Base-by-base conservation (phyloP, 371 early-diverging fungal species). In the Mucor plumbeus region DNA sequence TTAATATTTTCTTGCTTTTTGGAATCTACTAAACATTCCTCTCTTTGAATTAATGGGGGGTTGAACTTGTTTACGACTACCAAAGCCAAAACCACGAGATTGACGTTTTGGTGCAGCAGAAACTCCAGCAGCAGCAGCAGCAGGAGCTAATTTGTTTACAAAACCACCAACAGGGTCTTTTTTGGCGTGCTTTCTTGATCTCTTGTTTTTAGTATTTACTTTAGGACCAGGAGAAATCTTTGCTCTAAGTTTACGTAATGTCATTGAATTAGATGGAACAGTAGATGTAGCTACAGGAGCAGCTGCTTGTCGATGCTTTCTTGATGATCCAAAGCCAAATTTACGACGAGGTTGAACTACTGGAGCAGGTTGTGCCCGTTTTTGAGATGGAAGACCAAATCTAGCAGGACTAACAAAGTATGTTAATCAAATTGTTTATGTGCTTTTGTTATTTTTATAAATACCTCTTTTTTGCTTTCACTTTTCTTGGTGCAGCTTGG, bases 241-340 rank as follows among this genome's bases (percentile, higher is more conserved):
- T 26, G 50, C 26, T 21, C 26, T 50, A 21, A 50, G 50, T 26
- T 26, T 50, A 11, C 50, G 50, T 21, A 50, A 50, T 26, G 50
- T 26, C 50, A 50, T 50, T 50, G 50, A 50, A 11, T 50, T 50
- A 13, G 50, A 50, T 21, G 50, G 50, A n/a, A 26, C 50, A 50
- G 50, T 50, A 21, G 19, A 19, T 19, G 21, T 10, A 13, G 50
- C 50, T 11, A 19, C 50, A 50, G 44, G 44, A 44, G 44, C 44
- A 44, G 44, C 44, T 17, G 17, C n/a, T 17, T 50, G 50, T 6
- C 50, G 50, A 19, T 50, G 50, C 3, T 50, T 50, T 50, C 50
- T 50, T 26, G 50, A 50, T 13, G 50, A 50, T 26, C 50, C 26
- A 50, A 50, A 50, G 50, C 50, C 50, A 50, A 50, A 50, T 21